phyloP scores from a whole-genome alignment of 2,329 filamentous ascomycete species.

The Hypoxylon sp. region DNA sequence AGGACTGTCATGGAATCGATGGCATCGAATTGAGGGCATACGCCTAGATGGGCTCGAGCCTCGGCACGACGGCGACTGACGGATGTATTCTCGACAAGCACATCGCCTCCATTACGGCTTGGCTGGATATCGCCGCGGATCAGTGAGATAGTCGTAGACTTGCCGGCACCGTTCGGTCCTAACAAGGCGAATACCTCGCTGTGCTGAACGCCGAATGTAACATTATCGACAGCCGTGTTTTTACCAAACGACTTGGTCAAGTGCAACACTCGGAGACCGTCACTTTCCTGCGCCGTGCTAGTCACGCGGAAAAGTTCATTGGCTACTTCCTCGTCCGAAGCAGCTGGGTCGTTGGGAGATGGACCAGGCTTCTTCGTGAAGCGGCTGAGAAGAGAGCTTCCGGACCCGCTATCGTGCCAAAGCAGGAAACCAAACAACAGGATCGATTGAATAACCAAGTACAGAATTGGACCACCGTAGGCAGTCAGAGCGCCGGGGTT shows the following conservation, averaged over 20 bases:
- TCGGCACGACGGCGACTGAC: conserved; percentile 79
- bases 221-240: conserved; percentile 87
- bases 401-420: conserved; percentile 84
- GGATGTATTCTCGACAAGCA: conserved; percentile 83
- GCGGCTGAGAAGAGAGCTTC: conserved; percentile 63
- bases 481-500: conserved; percentile 80
- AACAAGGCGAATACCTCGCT: conserved; percentile 91
- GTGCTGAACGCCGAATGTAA: conserved; percentile 84
- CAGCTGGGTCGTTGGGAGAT: conserved; percentile 51
- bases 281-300: conserved; percentile 61
- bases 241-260: conserved; percentile 84
- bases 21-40: conserved; percentile 90
- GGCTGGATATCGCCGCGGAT: conserved; percentile 91
- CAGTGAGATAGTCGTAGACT: conserved; percentile 89
- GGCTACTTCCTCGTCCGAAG: conserved; percentile 72
- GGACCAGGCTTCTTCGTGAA: conserved; percentile 52
- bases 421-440: conserved; percentile 80
- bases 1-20: conserved; percentile 92
- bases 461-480: conserved; percentile 89
- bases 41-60: conserved; percentile 85
- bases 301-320: conserved; percentile 76
- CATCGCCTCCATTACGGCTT: conserved; percentile 78
- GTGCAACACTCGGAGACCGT: conserved; percentile 84
- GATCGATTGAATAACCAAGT: conserved; percentile 81
- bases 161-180: conserved; percentile 92